These are phyloP conservation scores for Russula vinacea DNA, from an alignment of 768 basidiomycete species.

Conservation along the genomic window DNA sequence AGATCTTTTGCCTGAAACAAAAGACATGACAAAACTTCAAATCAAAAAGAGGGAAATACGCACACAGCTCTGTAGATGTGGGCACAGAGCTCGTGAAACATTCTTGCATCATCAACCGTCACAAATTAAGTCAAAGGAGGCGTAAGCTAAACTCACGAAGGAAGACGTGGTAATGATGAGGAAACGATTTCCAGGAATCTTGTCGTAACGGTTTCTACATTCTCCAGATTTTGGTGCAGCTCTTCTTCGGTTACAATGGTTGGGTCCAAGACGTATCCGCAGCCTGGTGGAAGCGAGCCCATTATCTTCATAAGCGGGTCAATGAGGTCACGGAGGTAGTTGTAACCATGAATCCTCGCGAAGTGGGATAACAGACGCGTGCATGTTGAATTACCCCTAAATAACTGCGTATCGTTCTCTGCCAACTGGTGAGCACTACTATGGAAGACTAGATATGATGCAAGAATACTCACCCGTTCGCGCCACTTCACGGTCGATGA, in stretches of 20 bases:
- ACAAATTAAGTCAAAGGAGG: slow-evolving; percentile 21
- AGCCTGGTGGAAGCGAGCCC: slow-evolving; percentile 64
- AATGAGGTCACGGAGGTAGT: slow-evolving; percentile 79
- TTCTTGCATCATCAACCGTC: slow-evolving; percentile 43
- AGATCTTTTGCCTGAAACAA: slow-evolving; percentile 55
- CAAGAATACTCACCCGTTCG: slow-evolving; percentile 54
- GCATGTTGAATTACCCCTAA: slow-evolving; percentile 84
- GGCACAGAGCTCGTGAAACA: slow-evolving; percentile 82
- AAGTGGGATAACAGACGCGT: slow-evolving; percentile 85
- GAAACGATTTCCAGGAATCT: slow-evolving; percentile 74
- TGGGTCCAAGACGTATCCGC: slow-evolving; percentile 78
- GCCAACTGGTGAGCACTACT: slow-evolving; percentile 19
- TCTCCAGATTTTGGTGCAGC: slow-evolving; percentile 61
- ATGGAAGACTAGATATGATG: background rate
- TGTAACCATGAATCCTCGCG: slow-evolving; percentile 86
- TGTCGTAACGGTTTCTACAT: slow-evolving; percentile 68
- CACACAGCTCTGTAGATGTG: slow-evolving; percentile 79
- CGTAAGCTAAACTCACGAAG: slow-evolving; percentile 53
- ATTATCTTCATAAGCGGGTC: slow-evolving; percentile 75
- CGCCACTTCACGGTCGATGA: slow-evolving; percentile 83
- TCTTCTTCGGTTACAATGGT: slow-evolving; percentile 55
- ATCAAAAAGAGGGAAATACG: slow-evolving; percentile 34
- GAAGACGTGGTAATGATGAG: slow-evolving; percentile 64
- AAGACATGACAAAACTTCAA: slow-evolving; percentile 31
- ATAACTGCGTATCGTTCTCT: slow-evolving; percentile 80